phyloP scores from a whole-genome alignment of 176 grass and related monocot species.

The Pontederia crassipes region DNA sequence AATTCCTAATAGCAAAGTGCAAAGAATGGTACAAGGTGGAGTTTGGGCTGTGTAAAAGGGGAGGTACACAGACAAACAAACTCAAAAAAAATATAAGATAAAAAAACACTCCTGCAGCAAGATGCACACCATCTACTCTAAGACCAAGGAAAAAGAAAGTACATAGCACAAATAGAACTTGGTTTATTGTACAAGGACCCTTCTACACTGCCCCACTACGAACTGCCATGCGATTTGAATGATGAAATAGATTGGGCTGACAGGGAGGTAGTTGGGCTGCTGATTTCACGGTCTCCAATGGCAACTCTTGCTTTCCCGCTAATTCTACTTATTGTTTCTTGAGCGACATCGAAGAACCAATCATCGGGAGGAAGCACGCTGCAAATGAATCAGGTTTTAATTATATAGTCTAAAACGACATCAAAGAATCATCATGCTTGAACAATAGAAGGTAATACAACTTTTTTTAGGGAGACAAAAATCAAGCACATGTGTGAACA shows the following conservation, averaged over 20 bases:
- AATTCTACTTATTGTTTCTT: constrained; percentile 56
- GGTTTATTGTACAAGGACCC: neutral
- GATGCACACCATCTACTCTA: neutral
- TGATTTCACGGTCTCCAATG: constrained; percentile 62
- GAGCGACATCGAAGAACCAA: constrained; percentile 79
- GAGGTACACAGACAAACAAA: neutral
- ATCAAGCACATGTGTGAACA: constrained; percentile 14
- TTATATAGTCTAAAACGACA: too few relatives aligned
- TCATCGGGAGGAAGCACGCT: constrained; percentile 62
- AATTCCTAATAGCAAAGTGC: neutral
- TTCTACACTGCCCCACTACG: constrained; percentile 19
- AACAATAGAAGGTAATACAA: too few relatives aligned
- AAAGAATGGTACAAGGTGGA: constrained; percentile 5
- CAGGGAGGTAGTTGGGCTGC: constrained; percentile 79
- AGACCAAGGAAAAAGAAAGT: neutral
- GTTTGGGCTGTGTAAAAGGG: neutral
- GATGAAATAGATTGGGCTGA: constrained; percentile 79
- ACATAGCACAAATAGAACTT: neutral
- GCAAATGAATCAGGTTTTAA: constrained; percentile 16
- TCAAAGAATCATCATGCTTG: neutral
- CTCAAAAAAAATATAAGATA: neutral
- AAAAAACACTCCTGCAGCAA: neutral
- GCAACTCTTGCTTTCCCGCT: constrained; percentile 48
- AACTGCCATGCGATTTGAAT: constrained; percentile 49
- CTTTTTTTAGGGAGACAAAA: neutral